Conservation (phyloP, 148 eudicot species). For the Beta vulgaris region DNA sequence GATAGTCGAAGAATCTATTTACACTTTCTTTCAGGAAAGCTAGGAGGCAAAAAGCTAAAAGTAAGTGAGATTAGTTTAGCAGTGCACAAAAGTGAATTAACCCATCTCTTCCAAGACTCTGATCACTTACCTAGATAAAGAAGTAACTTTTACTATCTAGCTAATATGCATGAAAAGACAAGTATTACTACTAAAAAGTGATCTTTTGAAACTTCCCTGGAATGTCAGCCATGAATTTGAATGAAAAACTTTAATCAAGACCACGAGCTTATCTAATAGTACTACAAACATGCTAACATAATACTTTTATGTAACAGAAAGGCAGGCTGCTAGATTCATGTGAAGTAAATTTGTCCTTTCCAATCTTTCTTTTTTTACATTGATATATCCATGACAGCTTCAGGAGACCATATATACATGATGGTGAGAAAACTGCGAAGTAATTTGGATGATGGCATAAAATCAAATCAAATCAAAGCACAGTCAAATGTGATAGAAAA, state of each 20-base stretch:
- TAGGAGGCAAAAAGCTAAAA: too few species aligned
- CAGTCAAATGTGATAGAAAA: not conserved
- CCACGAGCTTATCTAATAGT: slow-evolving; percentile 3
- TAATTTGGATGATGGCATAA: not conserved
- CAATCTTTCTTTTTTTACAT: not conserved
- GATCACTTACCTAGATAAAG: not conserved
- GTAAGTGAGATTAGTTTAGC: not conserved
- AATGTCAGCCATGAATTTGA: slow-evolving; percentile 15
- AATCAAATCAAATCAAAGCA: slow-evolving; percentile 5
- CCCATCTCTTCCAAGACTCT: not conserved
- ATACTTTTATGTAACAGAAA: not conserved
- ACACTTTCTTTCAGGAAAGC: too few species aligned
- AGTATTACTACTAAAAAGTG: not conserved
- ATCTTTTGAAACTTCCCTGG: slow-evolving; percentile 13
- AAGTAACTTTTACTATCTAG: not conserved
- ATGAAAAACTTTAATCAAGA: slow-evolving; percentile 6
- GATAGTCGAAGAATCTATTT: too few species aligned
- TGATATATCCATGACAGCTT: not conserved
- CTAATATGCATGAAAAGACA: slow-evolving; percentile 16
- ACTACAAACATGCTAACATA: slow-evolving; percentile 4
- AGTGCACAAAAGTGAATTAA: not conserved
- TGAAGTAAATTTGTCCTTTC: slow-evolving; percentile 9
- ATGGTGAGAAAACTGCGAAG: not conserved
- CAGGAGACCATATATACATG: not conserved
- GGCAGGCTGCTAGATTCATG: not conserved